Conservation (phyloP, 768 basidiomycete species). For the Amylocystis lapponica region DNA sequence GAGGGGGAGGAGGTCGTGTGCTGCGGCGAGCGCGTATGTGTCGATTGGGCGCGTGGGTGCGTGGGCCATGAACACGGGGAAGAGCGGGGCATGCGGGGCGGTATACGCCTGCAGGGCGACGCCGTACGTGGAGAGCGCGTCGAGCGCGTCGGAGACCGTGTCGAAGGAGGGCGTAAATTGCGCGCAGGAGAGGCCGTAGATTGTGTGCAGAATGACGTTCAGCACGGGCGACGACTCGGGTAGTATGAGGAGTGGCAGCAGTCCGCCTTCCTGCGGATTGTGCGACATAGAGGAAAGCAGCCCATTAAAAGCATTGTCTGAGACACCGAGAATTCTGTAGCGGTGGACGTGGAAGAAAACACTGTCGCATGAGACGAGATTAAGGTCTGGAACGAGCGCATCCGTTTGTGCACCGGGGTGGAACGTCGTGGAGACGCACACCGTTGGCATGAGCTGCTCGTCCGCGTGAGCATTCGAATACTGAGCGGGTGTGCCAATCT, state of each 20-base stretch:
- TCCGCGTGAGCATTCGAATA: background rate
- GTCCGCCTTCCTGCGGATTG: too few species aligned
- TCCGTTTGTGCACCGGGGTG: conserved; percentile 12
- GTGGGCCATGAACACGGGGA: conserved; percentile 27
- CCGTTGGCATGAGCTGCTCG: conserved; percentile 5
- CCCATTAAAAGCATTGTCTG: conserved; percentile 20
- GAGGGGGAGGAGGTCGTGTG: conserved; percentile 30
- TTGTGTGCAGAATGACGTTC: conserved; percentile 29
- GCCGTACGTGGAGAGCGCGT: conserved; percentile 25
- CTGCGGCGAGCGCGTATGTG: conserved; percentile 37
- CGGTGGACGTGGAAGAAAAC: conserved; percentile 29
- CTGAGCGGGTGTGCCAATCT: conserved; percentile 8
- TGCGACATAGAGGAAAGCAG: conserved; percentile 10
- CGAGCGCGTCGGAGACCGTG: conserved; percentile 20
- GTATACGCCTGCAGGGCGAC: conserved; percentile 19
- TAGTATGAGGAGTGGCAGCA: conserved; percentile 16
- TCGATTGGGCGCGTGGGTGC: conserved; percentile 33
- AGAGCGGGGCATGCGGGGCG: conserved; percentile 24
- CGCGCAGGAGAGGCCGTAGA: conserved; percentile 25
- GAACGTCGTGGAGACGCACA: conserved; percentile 18
- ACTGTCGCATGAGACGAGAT: conserved; percentile 23
- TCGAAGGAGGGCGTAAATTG: conserved; percentile 24
- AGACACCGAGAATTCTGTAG: conserved; percentile 15
- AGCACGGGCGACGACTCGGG: conserved; percentile 25
- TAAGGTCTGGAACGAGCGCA: conserved; percentile 17